Base-by-base conservation (phyloP, 208 protist species). In the Wallacemonas collosoma region DNA sequence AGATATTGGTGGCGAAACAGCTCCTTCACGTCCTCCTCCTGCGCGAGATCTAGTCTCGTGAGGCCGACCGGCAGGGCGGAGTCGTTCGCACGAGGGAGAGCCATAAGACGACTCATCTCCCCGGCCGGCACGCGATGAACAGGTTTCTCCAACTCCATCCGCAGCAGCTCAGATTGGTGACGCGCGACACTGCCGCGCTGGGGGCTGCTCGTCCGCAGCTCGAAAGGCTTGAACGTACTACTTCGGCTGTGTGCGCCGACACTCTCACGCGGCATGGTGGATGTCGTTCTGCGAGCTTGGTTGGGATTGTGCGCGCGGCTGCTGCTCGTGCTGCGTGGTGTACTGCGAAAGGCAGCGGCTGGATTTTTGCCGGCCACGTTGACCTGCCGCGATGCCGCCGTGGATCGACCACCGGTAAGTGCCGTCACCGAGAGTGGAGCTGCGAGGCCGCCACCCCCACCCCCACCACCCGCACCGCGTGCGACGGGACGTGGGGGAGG, bases 1-100 rank as follows among this genome's bases (percentile, higher is more conserved):
- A 86, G 43, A 66, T 92, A 85, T 39, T 68, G 75, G 75, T 87
- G 87, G n/a, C 74, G 71, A 64, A 72, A 90, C 36, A 77, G 69
- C 72, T 82, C 87, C 76, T 92, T 92, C 5, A 76, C 15, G 71
- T 92, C 87, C 55, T 92, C 84, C 54, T 84, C 82, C n/a, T 68
- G 76, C 17, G 53, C 72, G 35, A 92, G 73, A 76, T 92, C 87
- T 9, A 92, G 71, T 1, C 87, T 83, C 5, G 72, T 60, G 48
- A 64, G 60, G 54, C 66, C 64, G 15, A 8, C 38, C 58, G 57
- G 38, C 14, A 45, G 40, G 12, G 68, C 8, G 26, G 68, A 41
- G n/a, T 44, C 47, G 26, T 54, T 54, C 1, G 47, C 58, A 4
- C 54, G 63, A 7, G 69, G 64, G 3, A 72, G 40, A 15, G 61